Evolutionary conservation across 805 yeast species (phyloP).

Genomic region (Sugiyamaella floridensis): DNA sequence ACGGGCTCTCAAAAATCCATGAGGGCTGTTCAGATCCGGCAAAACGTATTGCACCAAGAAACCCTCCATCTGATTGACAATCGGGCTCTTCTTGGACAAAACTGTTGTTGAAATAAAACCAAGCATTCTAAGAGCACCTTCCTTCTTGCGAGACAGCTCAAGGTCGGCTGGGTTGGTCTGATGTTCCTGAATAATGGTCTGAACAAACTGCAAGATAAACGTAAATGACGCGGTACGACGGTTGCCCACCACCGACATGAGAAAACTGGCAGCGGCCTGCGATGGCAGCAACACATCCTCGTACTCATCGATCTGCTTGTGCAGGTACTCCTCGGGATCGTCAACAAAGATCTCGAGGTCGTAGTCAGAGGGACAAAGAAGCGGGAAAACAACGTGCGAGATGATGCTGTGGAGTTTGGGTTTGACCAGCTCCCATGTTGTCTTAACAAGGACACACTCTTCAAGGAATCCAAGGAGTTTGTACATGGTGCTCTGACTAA

Average conservation of each 20-base stretch:
- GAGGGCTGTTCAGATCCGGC: constrained; percentile 60
- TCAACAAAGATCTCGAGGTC: constrained; percentile 69
- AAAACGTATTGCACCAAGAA: constrained; percentile 58
- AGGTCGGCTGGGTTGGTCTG: constrained; percentile 31
- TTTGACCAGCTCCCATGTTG: constrained; percentile 60
- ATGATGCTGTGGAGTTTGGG: constrained; percentile 60
- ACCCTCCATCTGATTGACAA: constrained; percentile 55
- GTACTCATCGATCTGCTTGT: constrained; percentile 54
- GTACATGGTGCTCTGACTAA: constrained; percentile 57
- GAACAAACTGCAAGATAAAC: constrained; percentile 49
- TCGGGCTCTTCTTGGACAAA: constrained; percentile 49
- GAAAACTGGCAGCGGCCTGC: constrained; percentile 66
- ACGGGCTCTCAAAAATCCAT: constrained; percentile 60
- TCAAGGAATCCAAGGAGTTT: constrained; percentile 60
- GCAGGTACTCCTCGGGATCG: constrained; percentile 85
- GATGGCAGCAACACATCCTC: constrained; percentile 66
- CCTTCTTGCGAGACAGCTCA: constrained; percentile 53
- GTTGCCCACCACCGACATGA: constrained; percentile 65
- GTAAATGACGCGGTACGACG: constrained; percentile 35
- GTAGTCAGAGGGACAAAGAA: constrained; percentile 61
- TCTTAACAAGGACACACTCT: constrained; percentile 49
- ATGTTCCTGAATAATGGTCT: constrained; percentile 36
- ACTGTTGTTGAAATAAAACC: constrained; percentile 60
- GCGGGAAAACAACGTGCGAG: constrained; percentile 67
- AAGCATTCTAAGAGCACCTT: constrained; percentile 72